These are phyloP conservation scores for Blastosporella zonata DNA, from an alignment of 1,284 basidiomycete species.

Conservation along the genomic window DNA sequence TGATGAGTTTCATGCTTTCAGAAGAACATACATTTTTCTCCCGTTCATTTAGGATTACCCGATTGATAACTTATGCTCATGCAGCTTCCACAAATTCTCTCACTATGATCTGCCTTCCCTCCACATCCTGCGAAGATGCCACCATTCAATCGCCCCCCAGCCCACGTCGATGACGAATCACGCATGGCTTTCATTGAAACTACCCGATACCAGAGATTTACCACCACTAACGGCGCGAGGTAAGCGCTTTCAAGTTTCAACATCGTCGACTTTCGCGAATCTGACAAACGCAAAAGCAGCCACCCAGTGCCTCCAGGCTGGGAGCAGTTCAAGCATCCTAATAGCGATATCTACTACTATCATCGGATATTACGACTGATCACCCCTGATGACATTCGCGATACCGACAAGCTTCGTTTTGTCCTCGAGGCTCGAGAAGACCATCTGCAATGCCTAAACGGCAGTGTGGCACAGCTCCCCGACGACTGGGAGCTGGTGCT, in stretches of 20 bases:
- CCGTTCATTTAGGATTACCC: slow-evolving; percentile 24
- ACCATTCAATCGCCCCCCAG: neutral
- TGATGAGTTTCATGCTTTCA: slow-evolving; percentile 18
- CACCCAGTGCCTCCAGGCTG: slow-evolving; percentile 26
- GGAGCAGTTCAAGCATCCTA: slow-evolving; percentile 34
- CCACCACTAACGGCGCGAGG: slow-evolving; percentile 14
- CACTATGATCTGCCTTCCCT: slow-evolving; percentile 14
- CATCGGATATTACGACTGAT: slow-evolving; percentile 30
- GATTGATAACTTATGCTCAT: slow-evolving; percentile 20
- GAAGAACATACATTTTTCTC: slow-evolving; percentile 15
- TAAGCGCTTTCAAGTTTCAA: slow-evolving; percentile 1
- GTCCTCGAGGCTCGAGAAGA: slow-evolving; percentile 34
- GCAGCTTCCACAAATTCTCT: slow-evolving; percentile 6
- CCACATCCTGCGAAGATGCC: slow-evolving; percentile 12
- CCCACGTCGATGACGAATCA: slow-evolving; percentile 9
- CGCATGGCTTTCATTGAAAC: slow-evolving; percentile 20
- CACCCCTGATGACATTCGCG: slow-evolving; percentile 34
- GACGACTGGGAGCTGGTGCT: slow-evolving; percentile 36
- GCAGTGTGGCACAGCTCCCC: slow-evolving; percentile 26
- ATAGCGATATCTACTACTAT: slow-evolving; percentile 38
- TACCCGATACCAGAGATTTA: slow-evolving; percentile 18
- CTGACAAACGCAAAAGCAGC: slow-evolving; percentile 9
- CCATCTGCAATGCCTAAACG: slow-evolving; percentile 31
- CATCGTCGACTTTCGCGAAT: neutral
- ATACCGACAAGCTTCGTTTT: slow-evolving; percentile 27